Conservation (phyloP, 805 yeast genomes). For the Kodamaea sagamina region DNA sequence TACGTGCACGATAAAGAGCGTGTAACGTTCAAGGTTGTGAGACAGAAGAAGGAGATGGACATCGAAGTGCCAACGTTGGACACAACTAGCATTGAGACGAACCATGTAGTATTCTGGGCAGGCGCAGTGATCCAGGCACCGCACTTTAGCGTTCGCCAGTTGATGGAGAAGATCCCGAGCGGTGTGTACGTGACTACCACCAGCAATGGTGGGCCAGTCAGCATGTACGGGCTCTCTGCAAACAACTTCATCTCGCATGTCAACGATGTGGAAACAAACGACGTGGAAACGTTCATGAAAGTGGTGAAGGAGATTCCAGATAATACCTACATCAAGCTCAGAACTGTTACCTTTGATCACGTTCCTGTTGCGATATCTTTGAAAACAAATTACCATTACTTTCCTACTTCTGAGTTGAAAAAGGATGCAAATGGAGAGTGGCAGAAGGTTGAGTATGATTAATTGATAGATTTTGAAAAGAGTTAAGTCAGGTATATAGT, state of each 20-base stretch:
- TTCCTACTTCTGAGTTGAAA: slow-evolving; percentile 67
- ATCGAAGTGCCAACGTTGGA: slow-evolving; percentile 65
- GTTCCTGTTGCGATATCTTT: slow-evolving; percentile 84
- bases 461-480: slow-evolving; percentile 39
- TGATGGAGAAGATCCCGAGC: slow-evolving; percentile 73
- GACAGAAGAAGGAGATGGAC: slow-evolving; percentile 66
- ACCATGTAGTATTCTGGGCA: slow-evolving; percentile 74
- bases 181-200: slow-evolving; percentile 79
- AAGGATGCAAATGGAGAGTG: slow-evolving; percentile 48
- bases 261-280: slow-evolving; percentile 72
- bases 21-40: slow-evolving; percentile 63
- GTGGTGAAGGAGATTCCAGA: slow-evolving; percentile 75
- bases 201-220: slow-evolving; percentile 82
- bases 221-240: slow-evolving; percentile 73
- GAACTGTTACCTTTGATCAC: slow-evolving; percentile 81
- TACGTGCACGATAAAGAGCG: slow-evolving; percentile 46
- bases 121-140: slow-evolving; percentile 85
- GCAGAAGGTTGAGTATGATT: slow-evolving; percentile 21
- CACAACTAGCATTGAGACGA: slow-evolving; percentile 58
- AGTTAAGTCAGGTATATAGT: background rate
- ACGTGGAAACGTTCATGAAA: slow-evolving; percentile 63
- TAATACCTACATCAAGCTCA: slow-evolving; percentile 74
- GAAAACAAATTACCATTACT: slow-evolving; percentile 87
- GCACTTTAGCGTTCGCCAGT: slow-evolving; percentile 90
- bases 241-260: slow-evolving; percentile 89